A percentile compares a stretch with the other conserved stretches of the same genome.
Evolutionary conservation across 148 eudicot genomes (phyloP).

Genomic region (Nyssa sinensis): DNA sequence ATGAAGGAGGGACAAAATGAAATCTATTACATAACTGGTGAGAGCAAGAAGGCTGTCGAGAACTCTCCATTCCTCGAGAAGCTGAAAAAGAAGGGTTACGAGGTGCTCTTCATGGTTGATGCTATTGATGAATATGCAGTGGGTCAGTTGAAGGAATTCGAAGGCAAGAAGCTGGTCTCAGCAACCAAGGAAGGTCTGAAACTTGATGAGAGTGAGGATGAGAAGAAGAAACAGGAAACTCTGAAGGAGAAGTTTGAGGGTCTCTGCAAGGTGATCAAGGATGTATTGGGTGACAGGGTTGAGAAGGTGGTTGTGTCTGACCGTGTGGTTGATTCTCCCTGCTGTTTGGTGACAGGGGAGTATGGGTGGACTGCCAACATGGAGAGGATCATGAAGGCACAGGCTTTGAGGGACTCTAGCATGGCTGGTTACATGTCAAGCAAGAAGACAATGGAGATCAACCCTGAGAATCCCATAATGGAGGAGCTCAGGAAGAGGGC

Average conservation of each 20-base stretch:
- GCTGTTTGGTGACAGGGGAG: slow-evolving; percentile 84
- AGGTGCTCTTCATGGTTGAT: slow-evolving; percentile 79
- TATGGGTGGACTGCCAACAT: slow-evolving; percentile 93
- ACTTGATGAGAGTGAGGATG: slow-evolving; percentile 77
- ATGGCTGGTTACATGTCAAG: slow-evolving; percentile 87
- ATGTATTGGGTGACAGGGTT: slow-evolving; percentile 66
- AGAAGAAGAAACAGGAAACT: slow-evolving; percentile 61
- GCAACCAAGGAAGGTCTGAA: slow-evolving; percentile 87
- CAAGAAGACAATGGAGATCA: slow-evolving; percentile 91
- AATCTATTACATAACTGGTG: slow-evolving; percentile 82
- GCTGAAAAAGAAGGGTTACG: slow-evolving; percentile 78
- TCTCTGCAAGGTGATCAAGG: slow-evolving; percentile 86
- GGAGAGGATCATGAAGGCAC: slow-evolving; percentile 86
- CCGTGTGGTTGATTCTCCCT: slow-evolving; percentile 82
- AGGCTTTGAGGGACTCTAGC: slow-evolving; percentile 81
- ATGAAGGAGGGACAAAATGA: slow-evolving; percentile 85
- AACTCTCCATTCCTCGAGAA: slow-evolving; percentile 89
- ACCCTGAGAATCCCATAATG: slow-evolving; percentile 83
- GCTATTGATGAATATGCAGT: slow-evolving; percentile 86
- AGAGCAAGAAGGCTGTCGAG: slow-evolving; percentile 88
- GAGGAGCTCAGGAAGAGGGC: slow-evolving; percentile 88
- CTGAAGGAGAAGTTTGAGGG: slow-evolving; percentile 69
- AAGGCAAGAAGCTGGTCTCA: slow-evolving; percentile 76
- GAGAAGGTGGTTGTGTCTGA: slow-evolving; percentile 83
- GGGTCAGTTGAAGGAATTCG: slow-evolving; percentile 83